Evolutionary conservation across 148 eudicot genomes (phyloP).

Genomic region (Fagopyrum esculentum): DNA sequence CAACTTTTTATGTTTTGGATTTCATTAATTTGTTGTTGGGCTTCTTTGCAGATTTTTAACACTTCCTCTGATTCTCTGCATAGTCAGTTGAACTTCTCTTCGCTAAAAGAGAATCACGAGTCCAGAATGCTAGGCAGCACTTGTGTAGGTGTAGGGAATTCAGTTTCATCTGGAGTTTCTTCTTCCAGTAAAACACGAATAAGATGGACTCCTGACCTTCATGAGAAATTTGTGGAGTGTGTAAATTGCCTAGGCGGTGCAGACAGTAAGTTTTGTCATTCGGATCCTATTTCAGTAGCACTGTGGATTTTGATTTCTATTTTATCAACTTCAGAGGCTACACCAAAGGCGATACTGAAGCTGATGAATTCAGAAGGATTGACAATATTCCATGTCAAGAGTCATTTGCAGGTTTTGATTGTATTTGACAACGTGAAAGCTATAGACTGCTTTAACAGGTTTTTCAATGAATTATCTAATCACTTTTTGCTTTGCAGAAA

Average conservation of each 20-base stretch:
- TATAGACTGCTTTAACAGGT: not conserved
- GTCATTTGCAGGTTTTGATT: slow-evolving; percentile 75
- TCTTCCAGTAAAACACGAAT: slow-evolving; percentile 62
- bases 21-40: not conserved
- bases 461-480: not conserved
- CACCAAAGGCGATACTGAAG: slow-evolving; percentile 88
- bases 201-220: slow-evolving; percentile 88
- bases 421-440: not conserved
- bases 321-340: slow-evolving; percentile 52
- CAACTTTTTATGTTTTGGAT: not conserved
- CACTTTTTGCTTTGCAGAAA: slow-evolving; percentile 37
- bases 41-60: slow-evolving; percentile 18
- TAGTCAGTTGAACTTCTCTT: slow-evolving; percentile 28
- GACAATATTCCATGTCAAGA: slow-evolving; percentile 87
- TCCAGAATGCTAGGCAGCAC: slow-evolving; percentile 17
- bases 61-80: slow-evolving; percentile 20
- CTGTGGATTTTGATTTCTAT: slow-evolving; percentile 11
- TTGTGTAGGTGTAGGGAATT: slow-evolving; percentile 16
- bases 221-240: slow-evolving; percentile 76
- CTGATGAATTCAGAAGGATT: slow-evolving; percentile 78
- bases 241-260: slow-evolving; percentile 79
- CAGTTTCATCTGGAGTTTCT: slow-evolving; percentile 26
- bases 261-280: slow-evolving; percentile 50
- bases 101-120: slow-evolving; percentile 18
- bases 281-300: not conserved